phyloP scores from a whole-genome alignment of 495 filamentous ascomycete species.

The Neurospora discreta region DNA sequence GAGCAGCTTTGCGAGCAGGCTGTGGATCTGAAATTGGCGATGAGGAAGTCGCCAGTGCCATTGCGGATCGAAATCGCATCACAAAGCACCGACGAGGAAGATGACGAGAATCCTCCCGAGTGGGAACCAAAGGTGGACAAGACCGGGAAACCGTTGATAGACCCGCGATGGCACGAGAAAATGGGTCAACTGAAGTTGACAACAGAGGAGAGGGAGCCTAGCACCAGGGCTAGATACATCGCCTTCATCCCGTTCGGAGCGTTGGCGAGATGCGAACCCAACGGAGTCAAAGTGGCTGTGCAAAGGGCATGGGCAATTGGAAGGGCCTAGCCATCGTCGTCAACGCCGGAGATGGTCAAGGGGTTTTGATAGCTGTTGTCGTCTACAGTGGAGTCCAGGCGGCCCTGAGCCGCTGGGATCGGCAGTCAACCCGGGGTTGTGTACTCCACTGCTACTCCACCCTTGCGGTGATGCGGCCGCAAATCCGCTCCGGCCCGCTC shows the following conservation, averaged over 20 bases:
- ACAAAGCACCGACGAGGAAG: not conserved
- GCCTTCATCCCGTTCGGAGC: constrained; percentile 7
- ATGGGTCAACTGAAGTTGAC: not conserved
- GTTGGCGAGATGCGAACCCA: not conserved
- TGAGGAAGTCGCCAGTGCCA: not conserved
- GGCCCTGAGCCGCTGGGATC: not conserved
- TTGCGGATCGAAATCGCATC: constrained; percentile 7
- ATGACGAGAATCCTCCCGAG: not conserved
- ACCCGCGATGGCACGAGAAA: not conserved
- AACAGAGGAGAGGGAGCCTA: not conserved
- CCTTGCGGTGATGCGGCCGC: not conserved
- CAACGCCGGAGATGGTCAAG: not conserved
- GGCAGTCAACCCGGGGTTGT: not conserved
- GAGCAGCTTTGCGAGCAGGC: constrained; percentile 5
- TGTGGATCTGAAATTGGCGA: constrained; percentile 5
- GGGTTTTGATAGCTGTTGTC: not conserved
- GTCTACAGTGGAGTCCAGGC: not conserved
- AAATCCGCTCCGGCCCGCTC: not conserved
- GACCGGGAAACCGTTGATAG: not conserved
- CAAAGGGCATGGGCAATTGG: not conserved
- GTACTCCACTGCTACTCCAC: not conserved
- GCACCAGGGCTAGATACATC: not conserved
- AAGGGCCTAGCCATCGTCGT: not conserved
- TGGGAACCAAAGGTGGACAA: constrained; percentile 1
- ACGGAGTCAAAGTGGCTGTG: not conserved